phyloP scores from a whole-genome alignment of 2,329 filamentous ascomycete genomes.

The Ophiosphaerella narmari region DNA sequence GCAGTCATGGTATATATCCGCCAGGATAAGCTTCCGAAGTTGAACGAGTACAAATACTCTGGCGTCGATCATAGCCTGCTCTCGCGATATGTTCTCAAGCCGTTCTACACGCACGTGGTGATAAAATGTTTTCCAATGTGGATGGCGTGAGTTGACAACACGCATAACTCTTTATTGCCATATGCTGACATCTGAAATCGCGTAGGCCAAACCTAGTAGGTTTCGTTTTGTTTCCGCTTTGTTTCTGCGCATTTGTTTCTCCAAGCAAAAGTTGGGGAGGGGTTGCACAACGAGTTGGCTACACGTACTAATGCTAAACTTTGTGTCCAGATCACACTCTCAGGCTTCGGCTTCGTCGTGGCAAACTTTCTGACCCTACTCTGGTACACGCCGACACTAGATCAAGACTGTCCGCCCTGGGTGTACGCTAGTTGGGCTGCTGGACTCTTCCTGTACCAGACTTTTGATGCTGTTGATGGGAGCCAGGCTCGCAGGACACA shows the following conservation, averaged over 20 bases:
- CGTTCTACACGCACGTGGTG: conserved; percentile 93
- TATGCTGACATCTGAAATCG: conserved; percentile 22
- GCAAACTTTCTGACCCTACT: conserved; percentile 88
- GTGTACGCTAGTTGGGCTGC: conserved; percentile 91
- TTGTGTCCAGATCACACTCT: conserved; percentile 74
- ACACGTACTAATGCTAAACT: no score
- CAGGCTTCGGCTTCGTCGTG: conserved; percentile 87
- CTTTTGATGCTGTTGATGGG: conserved; percentile 96
- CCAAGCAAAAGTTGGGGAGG: background rate
- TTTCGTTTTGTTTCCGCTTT: no score
- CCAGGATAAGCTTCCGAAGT: conserved; percentile 82
- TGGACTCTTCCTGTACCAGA: conserved; percentile 94
- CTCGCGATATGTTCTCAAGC: conserved; percentile 93
- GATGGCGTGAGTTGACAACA: conserved; percentile 73
- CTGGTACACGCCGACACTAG: conserved; percentile 93
- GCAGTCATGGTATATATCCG: conserved; percentile 90
- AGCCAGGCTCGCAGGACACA: conserved; percentile 87
- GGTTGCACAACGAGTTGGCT: no score
- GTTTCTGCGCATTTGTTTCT: background rate
- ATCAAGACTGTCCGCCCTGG: conserved; percentile 92
- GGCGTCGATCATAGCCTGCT: conserved; percentile 86
- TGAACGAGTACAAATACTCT: conserved; percentile 95
- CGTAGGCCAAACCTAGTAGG: conserved; percentile 46
- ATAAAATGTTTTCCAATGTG: conserved; percentile 93
- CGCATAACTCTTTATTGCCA: no score